Conservation (phyloP, 495 filamentous ascomycete species). For the Parathielavia hyrcaniae region DNA sequence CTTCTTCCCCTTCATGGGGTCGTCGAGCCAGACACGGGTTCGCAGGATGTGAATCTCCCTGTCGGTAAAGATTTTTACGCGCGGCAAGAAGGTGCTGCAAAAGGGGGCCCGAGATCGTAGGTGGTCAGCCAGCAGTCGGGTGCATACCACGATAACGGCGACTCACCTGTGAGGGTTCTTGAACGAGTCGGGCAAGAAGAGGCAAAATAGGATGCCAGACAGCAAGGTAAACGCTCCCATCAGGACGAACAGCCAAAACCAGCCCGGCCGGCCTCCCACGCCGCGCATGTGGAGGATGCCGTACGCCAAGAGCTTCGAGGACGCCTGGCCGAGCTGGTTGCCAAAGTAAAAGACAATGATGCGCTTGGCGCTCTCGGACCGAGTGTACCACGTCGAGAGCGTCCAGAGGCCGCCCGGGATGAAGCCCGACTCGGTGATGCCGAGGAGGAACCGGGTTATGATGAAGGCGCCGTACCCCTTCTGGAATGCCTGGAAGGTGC, state of each 20-base stretch:
- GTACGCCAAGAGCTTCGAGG: slow-evolving; percentile 35
- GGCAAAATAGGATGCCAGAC: slow-evolving; percentile 45
- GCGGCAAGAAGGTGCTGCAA: slow-evolving; percentile 30
- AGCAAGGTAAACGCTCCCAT: slow-evolving; percentile 52
- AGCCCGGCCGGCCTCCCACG: slow-evolving; percentile 45
- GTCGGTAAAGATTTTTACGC: slow-evolving; percentile 31
- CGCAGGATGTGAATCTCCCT: slow-evolving; percentile 38
- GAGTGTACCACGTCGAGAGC: slow-evolving; percentile 57
- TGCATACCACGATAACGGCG: too few species aligned
- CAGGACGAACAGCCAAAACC: slow-evolving; percentile 56
- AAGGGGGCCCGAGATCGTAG: too few species aligned
- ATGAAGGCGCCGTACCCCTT: slow-evolving; percentile 45
- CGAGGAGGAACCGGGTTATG: slow-evolving; percentile 49
- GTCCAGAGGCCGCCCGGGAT: slow-evolving; percentile 57
- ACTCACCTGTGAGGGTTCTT: slow-evolving; percentile 24
- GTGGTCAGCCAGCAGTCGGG: too few species aligned
- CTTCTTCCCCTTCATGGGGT: slow-evolving; percentile 35
- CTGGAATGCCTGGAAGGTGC: slow-evolving; percentile 55
- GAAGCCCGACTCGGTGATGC: slow-evolving; percentile 50
- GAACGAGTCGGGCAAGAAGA: slow-evolving; percentile 50
- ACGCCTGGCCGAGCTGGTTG: slow-evolving; percentile 47
- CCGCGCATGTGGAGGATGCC: slow-evolving; percentile 41
- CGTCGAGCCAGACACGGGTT: slow-evolving; percentile 36
- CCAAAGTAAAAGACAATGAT: slow-evolving; percentile 55
- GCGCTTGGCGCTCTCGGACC: slow-evolving; percentile 49